A percentile compares a stretch with the other conserved stretches of the same genome.
phyloP scores from a whole-genome alignment of 2,329 filamentous ascomycete species.

The Colletotrichum sojae region DNA sequence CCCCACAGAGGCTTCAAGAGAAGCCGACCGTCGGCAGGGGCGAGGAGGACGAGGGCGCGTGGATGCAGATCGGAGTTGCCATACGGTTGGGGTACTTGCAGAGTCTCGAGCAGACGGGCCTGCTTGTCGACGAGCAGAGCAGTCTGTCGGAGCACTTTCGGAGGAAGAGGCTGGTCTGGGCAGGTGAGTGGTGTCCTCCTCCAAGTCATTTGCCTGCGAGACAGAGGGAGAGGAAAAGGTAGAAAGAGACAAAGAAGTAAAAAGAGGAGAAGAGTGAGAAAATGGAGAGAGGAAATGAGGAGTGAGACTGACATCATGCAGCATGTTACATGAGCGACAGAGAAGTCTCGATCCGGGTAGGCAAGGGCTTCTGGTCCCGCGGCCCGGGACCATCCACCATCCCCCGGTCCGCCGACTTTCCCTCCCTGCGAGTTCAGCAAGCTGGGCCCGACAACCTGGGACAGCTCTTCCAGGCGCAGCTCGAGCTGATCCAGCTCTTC shows the following conservation, averaged over 20 bases:
- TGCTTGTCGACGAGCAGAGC: conserved; percentile 69
- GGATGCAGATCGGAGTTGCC: conserved; percentile 83
- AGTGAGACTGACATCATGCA: conserved; percentile 28
- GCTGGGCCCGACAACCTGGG: conserved; percentile 77
- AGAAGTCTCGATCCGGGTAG: conserved; percentile 78
- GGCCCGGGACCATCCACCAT: conserved; percentile 78
- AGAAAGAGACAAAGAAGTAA: too few species aligned
- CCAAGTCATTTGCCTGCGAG: conserved; percentile 35
- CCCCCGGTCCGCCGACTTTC: conserved; percentile 76
- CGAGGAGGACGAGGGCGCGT: conserved; percentile 81
- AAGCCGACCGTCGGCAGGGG: conserved; percentile 77
- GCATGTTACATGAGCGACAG: conserved; percentile 77
- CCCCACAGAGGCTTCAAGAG: conserved; percentile 74
- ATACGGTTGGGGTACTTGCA: conserved; percentile 79
- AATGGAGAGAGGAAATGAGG: too few species aligned
- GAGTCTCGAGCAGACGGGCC: conserved; percentile 77
- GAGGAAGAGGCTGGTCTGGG: conserved; percentile 78
- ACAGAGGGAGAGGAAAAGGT: too few species aligned
- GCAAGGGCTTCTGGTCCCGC: conserved; percentile 81
- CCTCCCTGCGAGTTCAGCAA: conserved; percentile 71
- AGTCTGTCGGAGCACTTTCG: conserved; percentile 69
- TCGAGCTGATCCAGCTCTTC: conserved; percentile 80
- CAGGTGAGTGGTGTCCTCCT: conserved; percentile 56
- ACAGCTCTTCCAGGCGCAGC: conserved; percentile 77
- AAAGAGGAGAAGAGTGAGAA: too few species aligned